Conservation (phyloP, 768 basidiomycete genomes). For the Termitomyces sp. region DNA sequence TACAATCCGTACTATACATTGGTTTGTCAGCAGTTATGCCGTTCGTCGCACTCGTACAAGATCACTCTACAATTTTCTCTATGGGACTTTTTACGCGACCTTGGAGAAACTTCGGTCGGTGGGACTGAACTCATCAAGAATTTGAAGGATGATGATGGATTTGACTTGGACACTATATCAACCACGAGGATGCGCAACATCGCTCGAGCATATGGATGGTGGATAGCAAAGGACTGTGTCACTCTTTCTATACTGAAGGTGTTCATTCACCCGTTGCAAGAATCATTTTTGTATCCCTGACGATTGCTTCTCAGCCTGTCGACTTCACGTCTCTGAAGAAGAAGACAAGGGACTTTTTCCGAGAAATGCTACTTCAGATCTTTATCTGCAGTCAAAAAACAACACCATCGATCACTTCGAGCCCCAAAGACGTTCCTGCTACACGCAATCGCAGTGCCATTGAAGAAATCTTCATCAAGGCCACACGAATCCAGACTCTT, state of each 20-base stretch:
- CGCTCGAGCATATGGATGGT: slow-evolving; percentile 88
- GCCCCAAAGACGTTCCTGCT: slow-evolving; percentile 26
- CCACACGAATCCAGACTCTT: slow-evolving; percentile 55
- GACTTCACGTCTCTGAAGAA: slow-evolving; percentile 76
- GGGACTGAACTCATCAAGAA: slow-evolving; percentile 74
- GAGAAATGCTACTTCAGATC: slow-evolving; percentile 60
- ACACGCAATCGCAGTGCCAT: slow-evolving; percentile 53
- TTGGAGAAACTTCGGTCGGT: slow-evolving; percentile 81
- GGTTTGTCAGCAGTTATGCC: slow-evolving; percentile 78
- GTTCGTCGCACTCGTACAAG: slow-evolving; percentile 73
- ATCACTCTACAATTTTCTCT: slow-evolving; percentile 92
- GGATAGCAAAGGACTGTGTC: slow-evolving; percentile 80
- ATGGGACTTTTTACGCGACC: slow-evolving; percentile 93
- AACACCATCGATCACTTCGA: slow-evolving; percentile 53
- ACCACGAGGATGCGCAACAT: slow-evolving; percentile 59
- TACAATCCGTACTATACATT: slow-evolving; percentile 97
- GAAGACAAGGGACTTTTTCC: slow-evolving; percentile 60
- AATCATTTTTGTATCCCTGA: not conserved
- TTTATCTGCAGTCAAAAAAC: slow-evolving; percentile 72
- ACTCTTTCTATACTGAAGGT: slow-evolving; percentile 83
- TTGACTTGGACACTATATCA: slow-evolving; percentile 49
- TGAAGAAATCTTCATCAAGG: slow-evolving; percentile 79
- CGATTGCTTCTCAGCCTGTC: slow-evolving; percentile 55
- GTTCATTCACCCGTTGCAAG: slow-evolving; percentile 10
- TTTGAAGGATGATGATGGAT: slow-evolving; percentile 41